Base-by-base conservation (phyloP, 1,284 basidiomycete species). In the Caloboletus firmus region DNA sequence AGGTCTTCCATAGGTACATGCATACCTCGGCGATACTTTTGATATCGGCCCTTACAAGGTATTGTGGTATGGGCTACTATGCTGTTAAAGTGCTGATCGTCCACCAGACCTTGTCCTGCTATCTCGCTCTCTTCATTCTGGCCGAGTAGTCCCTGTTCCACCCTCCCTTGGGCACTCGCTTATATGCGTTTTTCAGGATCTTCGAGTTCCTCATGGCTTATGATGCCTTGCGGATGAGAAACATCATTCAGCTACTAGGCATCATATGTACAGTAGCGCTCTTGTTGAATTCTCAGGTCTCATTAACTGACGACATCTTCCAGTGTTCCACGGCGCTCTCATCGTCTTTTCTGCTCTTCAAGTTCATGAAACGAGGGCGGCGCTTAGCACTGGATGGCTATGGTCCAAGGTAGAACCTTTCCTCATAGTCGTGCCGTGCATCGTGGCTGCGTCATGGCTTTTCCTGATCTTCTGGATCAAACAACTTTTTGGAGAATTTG, bases 71-170 rank as follows among this genome's bases (percentile, higher is more conserved):
- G 30, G 34, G 18, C 17, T 31, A 15, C 39, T 20, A 32, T 50
- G 9, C 26, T 45, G 36, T 36, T 55, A 51, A 58, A 52, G 26
- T 53, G 43, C 50, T 55, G 49, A 59, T 52, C 20, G 39, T 40
- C 37, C 49, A 17, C 30, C 30, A 91, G 87, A 92, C 90, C n/a
- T 69, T 92, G 57, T 84, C 90, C 59, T 91, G 90, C 68, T 92
- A 91, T 69, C 80, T 92, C 10, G 87, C 87, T 3, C 76, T 92
- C 13, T 92, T 91, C 69, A 82, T 84, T 35, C 75, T 92, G n/a
- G 89, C 86, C 53, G 89, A 89, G 89, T 89, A 67, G 51, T 79
- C 68, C 28, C 18, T 51, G 6, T 52, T 26, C 28, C 24, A 18
- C 36, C n/a, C 13, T 24, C 17, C 2, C 26, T 24, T 30, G 5